Base-by-base conservation (phyloP, 2,329 filamentous ascomycete genomes). In the Fonsecaea erecta region DNA sequence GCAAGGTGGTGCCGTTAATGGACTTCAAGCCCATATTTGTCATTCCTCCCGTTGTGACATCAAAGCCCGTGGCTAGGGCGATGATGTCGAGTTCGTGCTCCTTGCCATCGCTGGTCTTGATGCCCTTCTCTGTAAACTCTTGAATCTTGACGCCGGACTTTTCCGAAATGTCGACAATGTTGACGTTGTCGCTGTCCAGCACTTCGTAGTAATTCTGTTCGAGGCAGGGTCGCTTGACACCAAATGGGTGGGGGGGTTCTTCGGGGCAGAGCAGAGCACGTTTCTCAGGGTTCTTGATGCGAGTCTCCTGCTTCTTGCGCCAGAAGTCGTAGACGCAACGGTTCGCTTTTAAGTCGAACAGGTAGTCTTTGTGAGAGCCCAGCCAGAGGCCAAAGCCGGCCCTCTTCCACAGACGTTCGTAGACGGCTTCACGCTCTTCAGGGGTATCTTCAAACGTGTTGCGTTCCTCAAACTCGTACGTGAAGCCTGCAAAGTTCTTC, bases 371-470 rank as follows among this genome's bases (percentile, higher is more conserved):
- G 76, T 86, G 88, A 5, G 48, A 54, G 34, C 66, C 76, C 0
- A 86, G 75, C 83, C 84, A 85, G 71, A 79, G 83, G 0, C 75
- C 73, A 71, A 88, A 87, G 0, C 86, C 86, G 1, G 84, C 85
- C 0, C 78, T 73, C 5, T 76, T 64, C 80, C 82, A 88, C 8
- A 83, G 72, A 1, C 74, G 63, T 64, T 86, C 80, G 65, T 82
- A 84, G 11, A 82, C 73, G 1, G 77, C 78, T 65, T 82, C 78
- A 1, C 84, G 65, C 54, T 71, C 64, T 52, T 67, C 67, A 11
- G 69, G 69, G 35, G 61, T 63, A 46, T 71, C 68, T 52, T 71
- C 66, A 52, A 68, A 68, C n/a, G 68, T 70, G 54, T 81, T 85
- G 69, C 85, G 83, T 65, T 86, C 89, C 4, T 79, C 73, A 72